phyloP scores from a whole-genome alignment of 257 asterid species.

The Lycium ferocissimum region DNA sequence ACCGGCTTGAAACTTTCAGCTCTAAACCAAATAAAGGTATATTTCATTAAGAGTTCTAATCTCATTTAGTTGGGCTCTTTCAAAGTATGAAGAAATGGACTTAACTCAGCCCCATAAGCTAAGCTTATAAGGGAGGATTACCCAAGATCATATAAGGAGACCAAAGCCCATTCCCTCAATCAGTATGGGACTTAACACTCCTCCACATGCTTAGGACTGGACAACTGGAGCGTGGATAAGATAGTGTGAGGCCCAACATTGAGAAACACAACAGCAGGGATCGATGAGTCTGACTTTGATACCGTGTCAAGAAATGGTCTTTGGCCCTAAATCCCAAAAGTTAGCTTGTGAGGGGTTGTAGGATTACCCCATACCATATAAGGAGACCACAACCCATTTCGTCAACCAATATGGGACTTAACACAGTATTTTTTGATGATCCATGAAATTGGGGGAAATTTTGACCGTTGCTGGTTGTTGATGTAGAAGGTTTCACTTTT shows the following conservation, averaged over 20 bases:
- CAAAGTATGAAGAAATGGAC: background rate
- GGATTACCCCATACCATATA: background rate
- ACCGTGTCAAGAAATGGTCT: background rate
- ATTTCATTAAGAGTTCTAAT: conserved; percentile 21
- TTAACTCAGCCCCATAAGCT: background rate
- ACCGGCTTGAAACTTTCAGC: conserved; percentile 79
- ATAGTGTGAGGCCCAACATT: background rate
- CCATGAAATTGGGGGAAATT: conserved; percentile 20
- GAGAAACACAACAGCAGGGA: background rate
- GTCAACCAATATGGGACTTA: background rate
- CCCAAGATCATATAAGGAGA: background rate
- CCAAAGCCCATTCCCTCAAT: background rate
- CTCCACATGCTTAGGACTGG: background rate
- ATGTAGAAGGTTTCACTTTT: background rate
- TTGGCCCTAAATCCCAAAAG: background rate
- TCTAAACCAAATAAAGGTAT: conserved; percentile 68
- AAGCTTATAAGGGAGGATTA: background rate
- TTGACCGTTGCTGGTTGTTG: background rate
- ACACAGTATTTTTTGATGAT: conserved; percentile 12
- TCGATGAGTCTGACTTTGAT: background rate
- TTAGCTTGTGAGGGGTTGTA: background rate
- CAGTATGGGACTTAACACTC: background rate
- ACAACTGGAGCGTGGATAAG: background rate
- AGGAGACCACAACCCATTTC: conserved; percentile 3
- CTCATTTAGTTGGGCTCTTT: conserved; percentile 22